These are phyloP conservation scores for Solanum lycopersicoides DNA, from an alignment of 257 asterid genomes.

Conservation along the genomic window DNA sequence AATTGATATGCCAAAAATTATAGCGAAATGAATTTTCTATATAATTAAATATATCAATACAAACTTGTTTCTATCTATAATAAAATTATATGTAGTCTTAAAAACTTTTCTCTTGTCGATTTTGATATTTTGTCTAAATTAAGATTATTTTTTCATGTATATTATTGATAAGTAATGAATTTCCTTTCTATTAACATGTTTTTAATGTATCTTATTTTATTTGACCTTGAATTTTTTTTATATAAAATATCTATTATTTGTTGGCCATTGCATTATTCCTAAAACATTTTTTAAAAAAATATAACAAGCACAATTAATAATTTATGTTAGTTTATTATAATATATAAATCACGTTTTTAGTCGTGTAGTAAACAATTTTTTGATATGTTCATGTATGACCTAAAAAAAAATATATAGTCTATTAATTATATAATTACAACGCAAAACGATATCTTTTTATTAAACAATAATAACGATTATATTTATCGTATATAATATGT, in stretches of 20 bases:
- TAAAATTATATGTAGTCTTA: background rate
- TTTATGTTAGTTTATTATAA: too few species aligned
- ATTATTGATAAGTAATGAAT: background rate
- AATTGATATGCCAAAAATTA: background rate
- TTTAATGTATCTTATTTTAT: background rate
- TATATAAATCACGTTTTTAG: too few species aligned
- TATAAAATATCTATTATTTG: too few species aligned
- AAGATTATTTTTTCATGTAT: background rate
- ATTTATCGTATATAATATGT: too few species aligned
- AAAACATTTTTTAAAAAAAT: too few species aligned
- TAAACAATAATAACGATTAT: too few species aligned
- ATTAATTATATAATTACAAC: background rate
- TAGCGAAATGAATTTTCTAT: background rate
- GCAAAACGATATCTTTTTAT: background rate
- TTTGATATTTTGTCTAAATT: background rate
- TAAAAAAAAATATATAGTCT: background rate
- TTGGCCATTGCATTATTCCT: too few species aligned
- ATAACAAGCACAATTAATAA: too few species aligned
- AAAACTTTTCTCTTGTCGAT: background rate
- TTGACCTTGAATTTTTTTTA: too few species aligned
- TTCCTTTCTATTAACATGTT: background rate
- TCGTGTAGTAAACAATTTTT: background rate
- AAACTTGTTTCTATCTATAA: background rate
- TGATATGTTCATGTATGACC: background rate
- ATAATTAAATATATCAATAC: too few species aligned